Evolutionary conservation across 768 basidiomycete genomes (phyloP).

Genomic region (Podaxis sp.): DNA sequence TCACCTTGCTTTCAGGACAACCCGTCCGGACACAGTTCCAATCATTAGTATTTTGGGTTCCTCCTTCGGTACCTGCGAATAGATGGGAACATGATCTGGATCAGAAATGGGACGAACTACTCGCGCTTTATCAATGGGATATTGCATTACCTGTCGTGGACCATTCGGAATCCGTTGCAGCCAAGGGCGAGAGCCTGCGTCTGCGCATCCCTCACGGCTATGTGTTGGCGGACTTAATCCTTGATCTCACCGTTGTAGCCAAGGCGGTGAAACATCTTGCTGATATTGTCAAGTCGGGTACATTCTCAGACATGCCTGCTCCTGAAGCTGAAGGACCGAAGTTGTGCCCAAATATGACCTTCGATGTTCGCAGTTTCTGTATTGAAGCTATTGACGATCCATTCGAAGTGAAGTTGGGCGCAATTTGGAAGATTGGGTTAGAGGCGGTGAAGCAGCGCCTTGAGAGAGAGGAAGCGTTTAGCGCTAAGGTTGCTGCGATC

Average conservation of each 20-base stretch:
- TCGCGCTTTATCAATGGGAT: conserved; percentile 55
- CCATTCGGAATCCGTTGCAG: conserved; percentile 39
- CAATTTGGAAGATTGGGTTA: conserved; percentile 72
- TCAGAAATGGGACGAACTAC: conserved; percentile 75
- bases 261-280: conserved; percentile 77
- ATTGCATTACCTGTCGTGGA: conserved; percentile 32
- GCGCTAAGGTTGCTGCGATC: conserved; percentile 74
- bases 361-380: conserved; percentile 61
- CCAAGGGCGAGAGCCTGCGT: conserved; percentile 63
- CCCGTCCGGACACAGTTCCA: conserved; percentile 37
- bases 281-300: conserved; percentile 50
- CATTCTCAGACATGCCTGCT: conserved; percentile 51
- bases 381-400: conserved; percentile 84
- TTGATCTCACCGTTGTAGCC: conserved; percentile 63
- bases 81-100: conserved; percentile 31
- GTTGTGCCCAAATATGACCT: conserved; percentile 56
- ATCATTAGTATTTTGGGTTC: conserved; percentile 56
- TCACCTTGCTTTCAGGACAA: conserved; percentile 23
- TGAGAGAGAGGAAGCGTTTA: conserved; percentile 80
- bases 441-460: conserved; percentile 69
- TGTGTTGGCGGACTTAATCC: conserved; percentile 70
- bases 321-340: conserved; percentile 79
- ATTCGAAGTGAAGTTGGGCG: conserved; percentile 74
- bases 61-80: conserved; percentile 40
- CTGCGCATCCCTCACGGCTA: conserved; percentile 83